Conservation (phyloP, 345 rosid genomes). For the Lepidium aucheri region DNA sequence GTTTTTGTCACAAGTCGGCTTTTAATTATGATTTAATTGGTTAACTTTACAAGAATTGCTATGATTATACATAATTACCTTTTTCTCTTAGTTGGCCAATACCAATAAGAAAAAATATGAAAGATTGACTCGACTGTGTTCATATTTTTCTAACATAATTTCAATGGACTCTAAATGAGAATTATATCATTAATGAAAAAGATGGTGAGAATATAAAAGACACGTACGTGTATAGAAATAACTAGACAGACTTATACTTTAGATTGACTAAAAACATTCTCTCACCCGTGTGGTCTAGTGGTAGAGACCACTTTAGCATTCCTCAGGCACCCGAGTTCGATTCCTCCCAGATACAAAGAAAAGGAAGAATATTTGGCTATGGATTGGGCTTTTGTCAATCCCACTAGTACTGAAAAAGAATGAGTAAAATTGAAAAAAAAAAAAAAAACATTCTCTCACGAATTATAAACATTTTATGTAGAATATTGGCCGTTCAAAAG, state of each 20-base stretch:
- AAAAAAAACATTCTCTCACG: too few relatives aligned
- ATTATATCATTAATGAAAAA: not conserved
- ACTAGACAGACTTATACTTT: not conserved
- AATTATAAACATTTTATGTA: not conserved
- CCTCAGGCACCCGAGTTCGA: too few relatives aligned
- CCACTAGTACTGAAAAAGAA: too few relatives aligned
- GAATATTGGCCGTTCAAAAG: not conserved
- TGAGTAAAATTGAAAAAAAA: too few relatives aligned
- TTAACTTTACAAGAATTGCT: not conserved
- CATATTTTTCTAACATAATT: not conserved
- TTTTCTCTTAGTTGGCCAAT: not conserved
- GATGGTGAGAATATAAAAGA: not conserved
- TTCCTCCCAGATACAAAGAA: too few relatives aligned
- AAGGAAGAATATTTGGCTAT: too few relatives aligned
- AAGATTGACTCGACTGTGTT: not conserved
- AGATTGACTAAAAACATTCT: not conserved
- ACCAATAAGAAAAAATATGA: not conserved
- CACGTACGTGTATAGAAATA: not conserved
- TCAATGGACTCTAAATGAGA: not conserved
- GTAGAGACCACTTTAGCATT: too few relatives aligned
- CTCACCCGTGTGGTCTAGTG: too few relatives aligned
- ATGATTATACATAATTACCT: slow-evolving; percentile 5
- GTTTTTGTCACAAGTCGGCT: not conserved
- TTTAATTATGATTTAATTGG: not conserved
- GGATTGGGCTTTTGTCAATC: too few relatives aligned